Conservation (phyloP, 768 basidiomycete species). For the Wakefieldia striispora region DNA sequence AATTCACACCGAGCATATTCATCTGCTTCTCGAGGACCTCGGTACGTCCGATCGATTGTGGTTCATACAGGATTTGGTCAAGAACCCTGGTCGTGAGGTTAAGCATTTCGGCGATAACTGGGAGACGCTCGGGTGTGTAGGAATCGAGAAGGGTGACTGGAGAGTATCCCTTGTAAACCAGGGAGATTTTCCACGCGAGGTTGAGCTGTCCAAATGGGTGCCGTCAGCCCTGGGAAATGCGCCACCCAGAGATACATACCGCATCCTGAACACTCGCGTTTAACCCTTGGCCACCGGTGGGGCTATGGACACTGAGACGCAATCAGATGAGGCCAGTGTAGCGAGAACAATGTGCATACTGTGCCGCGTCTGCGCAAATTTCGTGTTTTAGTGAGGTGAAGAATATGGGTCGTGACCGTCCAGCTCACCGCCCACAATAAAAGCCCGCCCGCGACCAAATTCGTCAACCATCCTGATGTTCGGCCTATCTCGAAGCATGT, state of each 20-base stretch:
- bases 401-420: no score
- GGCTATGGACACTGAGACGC: conserved; percentile 19
- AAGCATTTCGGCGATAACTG: no score
- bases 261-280: conserved; percentile 39
- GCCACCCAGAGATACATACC: conserved; percentile 28
- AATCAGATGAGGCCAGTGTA: no score
- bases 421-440: no score
- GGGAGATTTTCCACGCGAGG: no score
- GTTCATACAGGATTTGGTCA: background rate
- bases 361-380: conserved; percentile 42
- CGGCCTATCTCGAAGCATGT: conserved; percentile 29
- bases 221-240: no score
- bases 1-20: conserved; percentile 51
- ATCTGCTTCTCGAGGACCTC: conserved; percentile 16
- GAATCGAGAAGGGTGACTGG: no score
- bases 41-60: background rate
- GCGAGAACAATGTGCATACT: conserved; percentile 18
- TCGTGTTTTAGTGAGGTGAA: conserved; percentile 5
- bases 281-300: conserved; percentile 37
- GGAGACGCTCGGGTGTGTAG: no score
- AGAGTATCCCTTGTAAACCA: no score
- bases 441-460: no score
- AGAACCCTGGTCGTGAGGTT: conserved; percentile 32
- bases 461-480: conserved; percentile 49
- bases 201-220: no score